These are phyloP conservation scores for Colletotrichum sp. DNA, from an alignment of 2,329 filamentous ascomycete species.

Conservation along the genomic window DNA sequence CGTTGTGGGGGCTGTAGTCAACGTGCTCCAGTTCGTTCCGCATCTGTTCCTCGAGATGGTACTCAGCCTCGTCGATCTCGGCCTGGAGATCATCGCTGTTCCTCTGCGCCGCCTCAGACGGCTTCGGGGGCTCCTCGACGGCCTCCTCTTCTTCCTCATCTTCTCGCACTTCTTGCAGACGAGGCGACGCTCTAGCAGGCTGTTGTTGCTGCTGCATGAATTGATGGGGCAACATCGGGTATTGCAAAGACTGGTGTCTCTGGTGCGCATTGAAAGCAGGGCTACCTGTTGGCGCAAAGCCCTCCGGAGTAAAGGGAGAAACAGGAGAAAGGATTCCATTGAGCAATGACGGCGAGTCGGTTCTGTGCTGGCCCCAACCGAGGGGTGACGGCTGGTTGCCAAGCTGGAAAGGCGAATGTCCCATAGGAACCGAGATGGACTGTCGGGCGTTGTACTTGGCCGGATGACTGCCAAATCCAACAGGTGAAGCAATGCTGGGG, in stretches of 20 bases:
- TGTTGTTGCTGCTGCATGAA: conserved; percentile 49
- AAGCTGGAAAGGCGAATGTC: conserved; percentile 72
- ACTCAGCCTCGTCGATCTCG: conserved; percentile 85
- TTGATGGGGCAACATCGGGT: conserved; percentile 60
- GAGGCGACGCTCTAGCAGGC: conserved; percentile 60
- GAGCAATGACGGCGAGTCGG: conserved; percentile 69
- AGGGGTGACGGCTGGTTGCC: conserved; percentile 66
- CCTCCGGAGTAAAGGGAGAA: conserved; percentile 66
- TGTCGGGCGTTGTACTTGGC: conserved; percentile 72
- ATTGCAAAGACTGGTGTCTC: conserved; percentile 65
- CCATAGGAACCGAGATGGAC: conserved; percentile 71
- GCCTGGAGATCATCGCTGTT: conserved; percentile 76
- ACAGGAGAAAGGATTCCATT: conserved; percentile 66
- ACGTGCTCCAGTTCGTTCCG: conserved; percentile 81
- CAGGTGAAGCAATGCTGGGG: conserved; percentile 75
- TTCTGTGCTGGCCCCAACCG: conserved; percentile 63
- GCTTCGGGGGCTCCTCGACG: conserved; percentile 55
- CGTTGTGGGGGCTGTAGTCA: conserved; percentile 72
- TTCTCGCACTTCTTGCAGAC: conserved; percentile 76
- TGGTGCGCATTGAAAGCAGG: conserved; percentile 54
- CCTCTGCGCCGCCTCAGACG: conserved; percentile 53
- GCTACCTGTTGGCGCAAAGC: conserved; percentile 45
- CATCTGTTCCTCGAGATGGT: conserved; percentile 81
- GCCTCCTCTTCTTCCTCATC: conserved; percentile 75
- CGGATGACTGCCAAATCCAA: conserved; percentile 66